Base-by-base conservation (phyloP, 352 stramenopile species). In the Phytophthora fragariaefolia region DNA sequence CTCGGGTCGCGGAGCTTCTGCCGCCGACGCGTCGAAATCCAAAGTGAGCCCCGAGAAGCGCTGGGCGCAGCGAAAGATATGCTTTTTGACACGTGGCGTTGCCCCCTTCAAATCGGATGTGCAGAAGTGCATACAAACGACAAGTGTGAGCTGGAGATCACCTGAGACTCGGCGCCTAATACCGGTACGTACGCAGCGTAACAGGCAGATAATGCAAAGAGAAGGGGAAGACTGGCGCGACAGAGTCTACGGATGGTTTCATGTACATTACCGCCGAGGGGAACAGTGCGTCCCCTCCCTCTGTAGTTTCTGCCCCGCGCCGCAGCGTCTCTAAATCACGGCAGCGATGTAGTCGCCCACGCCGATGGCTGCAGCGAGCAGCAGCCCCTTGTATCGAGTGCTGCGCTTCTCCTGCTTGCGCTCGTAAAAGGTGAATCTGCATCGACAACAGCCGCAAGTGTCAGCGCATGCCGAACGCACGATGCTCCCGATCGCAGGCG, bases 341-440 rank as follows among this genome's bases (percentile, higher is more conserved):
- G 74, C 66, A 3, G 79, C 69, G 32, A 92, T 40, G 66, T 83
- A 88, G 63, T 92, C 84, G 34, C 71, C 72, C 18, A 90, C 34
- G n/a, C 66, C 79, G 45, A 92, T 77, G 13, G 68, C 67, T 36
- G 75, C 56, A 12, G 77, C 77, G 10, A 92, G 68, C 26, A 81
- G 18, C 23, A 89, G 22, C 2, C 84, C 84, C 51, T 88, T 89
- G 66, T 77, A 75, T 36, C 80, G 79, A 48, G 70, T 87, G 65
- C 63, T 81, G 23, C 73, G 69, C 56, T 75, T 83, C 36, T 91
- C 82, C 47, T 82, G 80, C 66, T 86, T 76, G 57, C 74, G 74
- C 54, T 90, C 75, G 49, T 87, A 71, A 36, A 84, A 90, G 23
- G 49, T 72, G 58, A 77, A 83, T 68, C 82, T 91, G 66, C 22